Conservation (phyloP, 768 basidiomycete species). For the Kondoa subrosea region DNA sequence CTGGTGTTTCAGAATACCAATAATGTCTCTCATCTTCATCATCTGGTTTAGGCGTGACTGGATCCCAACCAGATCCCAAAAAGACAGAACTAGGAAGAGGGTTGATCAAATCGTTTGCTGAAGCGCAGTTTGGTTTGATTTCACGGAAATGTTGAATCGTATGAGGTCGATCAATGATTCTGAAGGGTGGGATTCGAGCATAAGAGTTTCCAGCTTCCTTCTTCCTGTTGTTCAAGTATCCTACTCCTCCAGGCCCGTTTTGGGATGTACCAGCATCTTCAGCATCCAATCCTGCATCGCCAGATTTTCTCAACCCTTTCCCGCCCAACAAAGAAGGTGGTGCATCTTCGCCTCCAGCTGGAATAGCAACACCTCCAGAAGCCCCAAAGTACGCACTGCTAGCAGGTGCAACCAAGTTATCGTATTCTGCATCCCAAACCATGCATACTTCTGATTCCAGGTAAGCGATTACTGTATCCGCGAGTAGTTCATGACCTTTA, state of each 20-base stretch:
- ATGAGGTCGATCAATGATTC: conserved; percentile 45
- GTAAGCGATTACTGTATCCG: conserved; percentile 83
- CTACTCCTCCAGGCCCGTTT: conserved; percentile 17
- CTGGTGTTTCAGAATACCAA: conserved; percentile 77
- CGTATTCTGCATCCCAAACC: conserved; percentile 44
- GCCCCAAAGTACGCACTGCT: not conserved
- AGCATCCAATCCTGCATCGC: conserved; percentile 26
- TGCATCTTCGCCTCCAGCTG: conserved; percentile 16
- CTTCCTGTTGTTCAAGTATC: conserved; percentile 10
- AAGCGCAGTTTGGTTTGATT: conserved; percentile 76
- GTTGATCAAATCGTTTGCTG: conserved; percentile 95
- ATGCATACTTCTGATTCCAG: conserved; percentile 75
- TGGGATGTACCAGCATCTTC: conserved; percentile 19
- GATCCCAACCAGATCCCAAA: conserved; percentile 78
- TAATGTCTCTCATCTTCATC: conserved; percentile 53
- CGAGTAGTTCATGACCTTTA: conserved; percentile 63
- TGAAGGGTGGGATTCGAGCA: conserved; percentile 49
- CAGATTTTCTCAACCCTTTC: conserved; percentile 27
- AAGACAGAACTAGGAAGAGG: conserved; percentile 87
- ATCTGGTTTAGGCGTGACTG: conserved; percentile 39
- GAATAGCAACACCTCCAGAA: conserved; percentile 13
- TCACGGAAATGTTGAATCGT: conserved; percentile 50
- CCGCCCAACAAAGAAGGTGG: conserved; percentile 26
- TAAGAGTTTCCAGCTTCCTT: conserved; percentile 31
- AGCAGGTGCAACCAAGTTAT: not conserved